These are phyloP conservation scores for Pythium sukuiense DNA, from an alignment of 352 stramenopile species.

Conservation along the genomic window DNA sequence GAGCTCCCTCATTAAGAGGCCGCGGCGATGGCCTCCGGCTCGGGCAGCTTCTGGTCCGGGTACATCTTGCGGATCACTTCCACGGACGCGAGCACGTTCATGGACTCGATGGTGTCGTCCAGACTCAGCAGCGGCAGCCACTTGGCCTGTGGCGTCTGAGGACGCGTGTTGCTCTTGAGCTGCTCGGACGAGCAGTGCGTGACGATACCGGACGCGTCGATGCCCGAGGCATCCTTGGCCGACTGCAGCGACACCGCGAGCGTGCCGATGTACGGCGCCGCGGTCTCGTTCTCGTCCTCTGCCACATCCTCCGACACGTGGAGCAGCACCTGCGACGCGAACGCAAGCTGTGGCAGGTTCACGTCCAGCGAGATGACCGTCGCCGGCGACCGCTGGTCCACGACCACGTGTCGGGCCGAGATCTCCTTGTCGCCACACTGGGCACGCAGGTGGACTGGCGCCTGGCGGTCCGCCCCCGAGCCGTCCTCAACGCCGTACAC, in stretches of 20 bases:
- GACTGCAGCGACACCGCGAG: slow-evolving; percentile 24
- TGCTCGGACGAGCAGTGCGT: slow-evolving; percentile 47
- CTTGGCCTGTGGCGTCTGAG: slow-evolving; percentile 36
- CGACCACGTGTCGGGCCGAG: slow-evolving; percentile 22
- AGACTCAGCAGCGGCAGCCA: slow-evolving; percentile 59
- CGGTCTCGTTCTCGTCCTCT: slow-evolving; percentile 19
- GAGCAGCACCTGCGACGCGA: slow-evolving; percentile 61
- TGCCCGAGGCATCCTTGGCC: slow-evolving; percentile 16
- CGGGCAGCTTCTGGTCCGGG: slow-evolving; percentile 54
- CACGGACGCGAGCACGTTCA: slow-evolving; percentile 52
- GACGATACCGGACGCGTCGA: slow-evolving; percentile 26
- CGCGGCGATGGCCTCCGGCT: slow-evolving; percentile 28
- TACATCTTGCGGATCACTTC: slow-evolving; percentile 62
- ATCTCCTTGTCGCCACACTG: slow-evolving; percentile 65
- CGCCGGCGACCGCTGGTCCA: slow-evolving; percentile 42
- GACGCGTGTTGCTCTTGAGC: slow-evolving; percentile 53
- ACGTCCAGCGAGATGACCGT: slow-evolving; percentile 68
- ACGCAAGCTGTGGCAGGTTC: slow-evolving; percentile 54
- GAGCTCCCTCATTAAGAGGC: neutral
- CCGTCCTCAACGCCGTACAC: slow-evolving; percentile 46
- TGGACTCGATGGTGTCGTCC: slow-evolving; percentile 36
- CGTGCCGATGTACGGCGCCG: slow-evolving; percentile 51
- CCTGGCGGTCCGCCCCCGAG: slow-evolving; percentile 33
- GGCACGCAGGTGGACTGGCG: slow-evolving; percentile 49
- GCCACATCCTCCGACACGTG: slow-evolving; percentile 49